A percentile compares a stretch with the other conserved stretches of the same genome.
Conservation (phyloP, 2,329 filamentous ascomycete species). For the Fusarium secorum region DNA sequence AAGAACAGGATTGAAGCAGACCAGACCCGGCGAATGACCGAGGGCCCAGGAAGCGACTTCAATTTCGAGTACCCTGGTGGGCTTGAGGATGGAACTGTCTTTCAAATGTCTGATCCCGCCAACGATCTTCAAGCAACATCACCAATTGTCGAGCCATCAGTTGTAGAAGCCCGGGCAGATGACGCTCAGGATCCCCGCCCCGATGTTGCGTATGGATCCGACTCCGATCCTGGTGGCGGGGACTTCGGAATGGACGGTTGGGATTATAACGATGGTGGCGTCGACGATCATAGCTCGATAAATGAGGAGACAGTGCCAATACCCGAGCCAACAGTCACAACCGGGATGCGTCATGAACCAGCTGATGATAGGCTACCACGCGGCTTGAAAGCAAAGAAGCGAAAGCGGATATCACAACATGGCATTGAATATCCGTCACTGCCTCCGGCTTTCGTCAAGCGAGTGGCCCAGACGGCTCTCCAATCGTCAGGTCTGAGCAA, state of each 20-base stretch:
- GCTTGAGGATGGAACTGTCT: constrained; percentile 60
- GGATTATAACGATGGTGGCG: constrained; percentile 25
- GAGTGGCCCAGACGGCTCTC: constrained; percentile 74
- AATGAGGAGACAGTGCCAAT: constrained; percentile 25
- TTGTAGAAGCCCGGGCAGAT: constrained; percentile 31
- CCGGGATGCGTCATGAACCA: not conserved
- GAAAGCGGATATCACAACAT: constrained; percentile 67
- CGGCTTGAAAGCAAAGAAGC: constrained; percentile 42
- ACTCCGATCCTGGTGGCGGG: constrained; percentile 31
- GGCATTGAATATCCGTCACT: constrained; percentile 80
- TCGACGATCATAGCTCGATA: constrained; percentile 40
- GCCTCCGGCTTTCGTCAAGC: constrained; percentile 76
- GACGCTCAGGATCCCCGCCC: constrained; percentile 20
- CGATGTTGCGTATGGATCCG: constrained; percentile 25
- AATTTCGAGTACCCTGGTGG: constrained; percentile 58
- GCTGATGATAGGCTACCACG: constrained; percentile 24
- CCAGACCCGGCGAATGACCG: constrained; percentile 49
- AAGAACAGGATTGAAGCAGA: constrained; percentile 51
- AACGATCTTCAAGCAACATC: constrained; percentile 43
- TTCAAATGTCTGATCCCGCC: constrained; percentile 53
- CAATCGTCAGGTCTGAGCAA: constrained; percentile 71
- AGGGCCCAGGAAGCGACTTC: constrained; percentile 60
- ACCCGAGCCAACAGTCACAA: constrained; percentile 13
- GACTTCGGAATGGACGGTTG: constrained; percentile 29
- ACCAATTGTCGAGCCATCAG: constrained; percentile 32